Conservation (phyloP, 371 early-diverging fungal genomes). For the Circinella umbellata region DNA sequence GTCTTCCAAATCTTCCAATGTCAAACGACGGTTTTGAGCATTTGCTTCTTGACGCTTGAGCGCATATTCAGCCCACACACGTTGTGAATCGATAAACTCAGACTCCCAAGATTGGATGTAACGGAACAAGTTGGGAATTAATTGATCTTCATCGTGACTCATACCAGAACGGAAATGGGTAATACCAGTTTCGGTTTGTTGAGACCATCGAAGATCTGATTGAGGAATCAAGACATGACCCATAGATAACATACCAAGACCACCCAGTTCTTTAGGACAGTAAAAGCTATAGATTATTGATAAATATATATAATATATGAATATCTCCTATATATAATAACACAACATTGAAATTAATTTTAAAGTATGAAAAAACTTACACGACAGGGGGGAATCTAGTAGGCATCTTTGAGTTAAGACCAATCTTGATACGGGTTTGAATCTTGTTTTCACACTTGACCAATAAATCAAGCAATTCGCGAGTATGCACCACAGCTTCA, state of each 20-base stretch:
- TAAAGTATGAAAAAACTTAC: slow-evolving; percentile 40
- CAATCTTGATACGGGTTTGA: slow-evolving; percentile 98
- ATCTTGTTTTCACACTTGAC: slow-evolving; percentile 98
- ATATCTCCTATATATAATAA: background rate
- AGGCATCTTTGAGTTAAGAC: slow-evolving; percentile 99
- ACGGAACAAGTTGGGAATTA: slow-evolving; percentile 97
- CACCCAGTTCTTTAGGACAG: slow-evolving; percentile 96
- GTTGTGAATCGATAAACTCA: slow-evolving; percentile 97
- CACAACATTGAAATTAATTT: background rate
- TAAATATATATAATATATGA: background rate
- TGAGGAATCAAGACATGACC: slow-evolving; percentile 98
- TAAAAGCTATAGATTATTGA: slow-evolving; percentile 17
- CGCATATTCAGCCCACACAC: slow-evolving; percentile 99
- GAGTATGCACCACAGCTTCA: slow-evolving; percentile 97
- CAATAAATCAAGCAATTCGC: slow-evolving; percentile 94
- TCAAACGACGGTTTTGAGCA: slow-evolving; percentile 93
- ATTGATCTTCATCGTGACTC: slow-evolving; percentile 96
- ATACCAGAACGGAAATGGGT: slow-evolving; percentile 99
- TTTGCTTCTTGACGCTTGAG: slow-evolving; percentile 96
- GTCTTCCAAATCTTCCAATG: slow-evolving; percentile 97
- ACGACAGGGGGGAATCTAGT: slow-evolving; percentile 98
- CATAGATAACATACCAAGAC: slow-evolving; percentile 99
- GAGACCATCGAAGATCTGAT: slow-evolving; percentile 95
- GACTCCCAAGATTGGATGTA: slow-evolving; percentile 99
- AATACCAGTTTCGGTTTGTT: slow-evolving; percentile 96